A percentile compares a stretch with the other conserved stretches of the same genome.
phyloP scores from a whole-genome alignment of 306 rosid species.

The Begonia fuchsioides region DNA sequence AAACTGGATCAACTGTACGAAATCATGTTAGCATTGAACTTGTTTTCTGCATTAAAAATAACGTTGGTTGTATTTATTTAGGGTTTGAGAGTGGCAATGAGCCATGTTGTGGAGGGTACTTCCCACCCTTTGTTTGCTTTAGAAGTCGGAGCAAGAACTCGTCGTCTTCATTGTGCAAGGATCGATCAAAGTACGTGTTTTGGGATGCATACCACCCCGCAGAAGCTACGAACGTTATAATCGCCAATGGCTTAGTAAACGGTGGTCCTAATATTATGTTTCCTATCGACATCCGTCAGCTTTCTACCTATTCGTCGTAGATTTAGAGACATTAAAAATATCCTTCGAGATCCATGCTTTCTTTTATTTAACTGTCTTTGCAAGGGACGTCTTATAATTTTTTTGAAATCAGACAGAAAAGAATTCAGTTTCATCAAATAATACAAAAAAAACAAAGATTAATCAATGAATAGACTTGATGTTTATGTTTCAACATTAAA shows the following conservation, averaged over 20 bases:
- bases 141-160: conserved; percentile 1
- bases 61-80: conserved; percentile 1
- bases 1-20: not conserved
- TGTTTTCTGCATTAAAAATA: not conserved
- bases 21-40: not conserved
- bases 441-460: too few species aligned
- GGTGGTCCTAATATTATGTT: conserved; percentile 23
- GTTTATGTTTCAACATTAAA: too few species aligned
- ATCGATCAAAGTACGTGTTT: conserved; percentile 37
- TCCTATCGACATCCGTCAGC: conserved; percentile 33
- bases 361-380: not conserved
- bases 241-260: conserved; percentile 25
- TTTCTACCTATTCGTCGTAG: conserved; percentile 10
- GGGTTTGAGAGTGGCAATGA: conserved; percentile 25
- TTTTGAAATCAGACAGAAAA: too few species aligned
- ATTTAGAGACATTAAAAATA: not conserved
- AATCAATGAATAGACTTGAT: too few species aligned
- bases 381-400: not conserved
- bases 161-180: conserved; percentile 20
- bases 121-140: conserved; percentile 34
- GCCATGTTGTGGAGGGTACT: conserved; percentile 37
- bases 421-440: not conserved
- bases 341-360: not conserved
- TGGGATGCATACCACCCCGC: conserved; percentile 61
- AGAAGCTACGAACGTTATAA: conserved; percentile 34